These are phyloP conservation scores for Pseudocercospora fuligena DNA, from an alignment of 2,329 filamentous ascomycete genomes.

Conservation along the genomic window DNA sequence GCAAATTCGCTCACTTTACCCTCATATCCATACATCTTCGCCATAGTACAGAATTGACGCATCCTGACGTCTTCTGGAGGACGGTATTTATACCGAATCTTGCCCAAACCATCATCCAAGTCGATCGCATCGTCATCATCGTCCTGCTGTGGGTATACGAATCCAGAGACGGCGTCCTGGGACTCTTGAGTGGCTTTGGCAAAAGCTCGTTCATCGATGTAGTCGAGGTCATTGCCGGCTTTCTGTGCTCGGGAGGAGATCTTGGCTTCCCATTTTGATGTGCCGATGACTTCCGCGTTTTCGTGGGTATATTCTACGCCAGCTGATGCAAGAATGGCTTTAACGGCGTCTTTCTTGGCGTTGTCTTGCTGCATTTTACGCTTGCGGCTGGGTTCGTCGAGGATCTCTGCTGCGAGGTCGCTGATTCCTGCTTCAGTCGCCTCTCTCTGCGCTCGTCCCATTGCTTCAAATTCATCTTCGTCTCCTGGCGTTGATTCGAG, in stretches of 20 bases:
- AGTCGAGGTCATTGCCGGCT: constrained; percentile 56
- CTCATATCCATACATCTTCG: constrained; percentile 72
- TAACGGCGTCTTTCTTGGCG: constrained; percentile 71
- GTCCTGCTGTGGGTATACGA: background rate
- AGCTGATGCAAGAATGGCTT: constrained; percentile 84
- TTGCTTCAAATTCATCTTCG: constrained; percentile 42
- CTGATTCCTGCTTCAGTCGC: constrained; percentile 64
- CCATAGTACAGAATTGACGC: constrained; percentile 92
- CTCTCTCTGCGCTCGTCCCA: constrained; percentile 58
- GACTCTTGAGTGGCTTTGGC: constrained; percentile 50
- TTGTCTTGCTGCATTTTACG: constrained; percentile 41
- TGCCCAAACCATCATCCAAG: constrained; percentile 32
- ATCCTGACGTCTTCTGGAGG: constrained; percentile 75
- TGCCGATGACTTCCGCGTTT: constrained; percentile 92
- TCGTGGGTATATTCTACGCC: constrained; percentile 96
- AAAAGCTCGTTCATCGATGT: constrained; percentile 52
- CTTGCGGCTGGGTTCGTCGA: constrained; percentile 44
- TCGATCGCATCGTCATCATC: constrained; percentile 35
- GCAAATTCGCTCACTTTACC: constrained; percentile 81
- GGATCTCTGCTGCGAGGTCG: constrained; percentile 69
- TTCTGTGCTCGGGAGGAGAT: constrained; percentile 78
- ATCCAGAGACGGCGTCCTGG: constrained; percentile 38
- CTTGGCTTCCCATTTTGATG: constrained; percentile 86
- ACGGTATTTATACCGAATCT: constrained; percentile 65
- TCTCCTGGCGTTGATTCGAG: constrained; percentile 68